Evolutionary conservation across 2,329 filamentous ascomycete species (phyloP), one percentile per base, ranked within the genome.

Genomic region (Alternaria triticimaculans): DNA sequence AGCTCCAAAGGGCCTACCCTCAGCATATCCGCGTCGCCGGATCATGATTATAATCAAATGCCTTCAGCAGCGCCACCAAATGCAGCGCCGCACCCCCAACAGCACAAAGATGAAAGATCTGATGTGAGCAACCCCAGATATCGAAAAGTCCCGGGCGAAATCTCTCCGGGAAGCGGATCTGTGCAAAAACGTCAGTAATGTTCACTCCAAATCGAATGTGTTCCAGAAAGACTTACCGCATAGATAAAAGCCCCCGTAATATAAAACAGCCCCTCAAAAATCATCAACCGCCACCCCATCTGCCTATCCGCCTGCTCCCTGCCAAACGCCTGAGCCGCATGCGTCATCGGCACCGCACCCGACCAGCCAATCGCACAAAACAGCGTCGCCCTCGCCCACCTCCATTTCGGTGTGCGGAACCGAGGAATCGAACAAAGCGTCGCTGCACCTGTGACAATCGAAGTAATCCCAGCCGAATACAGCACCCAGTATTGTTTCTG

Each of bases 241-340:
- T 62, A 62, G 18, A 62, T 62, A 21, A 58, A 50, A 21, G 54
- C 59, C 18, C 59, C 59, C 1, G 53, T 57, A 12, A 62, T 51
- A 33, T 62, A 62, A 14, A n/a, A 58, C 23, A 62, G 12, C 2
- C 59, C 59, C 18, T 62, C 59, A 14, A 33, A 11, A 6, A 62
- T 62, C 33, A 62, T 57, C 43, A 49, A 62, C 59, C 59, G 51
- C 59, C 59, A 62, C 6, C 59, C 59, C 59, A 62, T 62, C 45
- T 62, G 59, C 30, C 37, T 57, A 23, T 62, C 43, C n/a, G 59
- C 59, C 25, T 58, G 59, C 25, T 62, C 59, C 5, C 37, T 58
- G 8, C 59, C 59, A 58, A 62, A 58, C 9, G 45, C n/a, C 37
- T 62, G 59, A 37, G 59, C 59, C 28, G 59, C 59, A 58, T 62